Evolutionary conservation across 2,329 filamentous ascomycete species (phyloP).

Genomic region (Pseudocercospora fijiensis): DNA sequence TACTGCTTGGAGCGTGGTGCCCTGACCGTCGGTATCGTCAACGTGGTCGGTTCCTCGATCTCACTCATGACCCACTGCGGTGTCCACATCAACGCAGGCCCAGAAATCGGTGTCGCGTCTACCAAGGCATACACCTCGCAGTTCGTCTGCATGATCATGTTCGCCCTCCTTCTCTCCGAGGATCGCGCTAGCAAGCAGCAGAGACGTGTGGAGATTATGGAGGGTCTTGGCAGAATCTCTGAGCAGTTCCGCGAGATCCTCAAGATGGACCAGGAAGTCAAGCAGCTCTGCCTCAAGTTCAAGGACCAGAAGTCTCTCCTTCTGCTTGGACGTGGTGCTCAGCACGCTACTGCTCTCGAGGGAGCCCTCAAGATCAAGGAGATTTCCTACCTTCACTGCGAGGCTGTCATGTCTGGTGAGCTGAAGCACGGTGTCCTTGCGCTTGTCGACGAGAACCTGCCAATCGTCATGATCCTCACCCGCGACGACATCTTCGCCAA

Average conservation of each 20-base stretch:
- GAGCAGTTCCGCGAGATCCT: slow-evolving; percentile 90
- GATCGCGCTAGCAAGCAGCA: slow-evolving; percentile 92
- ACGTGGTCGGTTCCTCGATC: slow-evolving; percentile 97
- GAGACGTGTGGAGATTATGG: slow-evolving; percentile 93
- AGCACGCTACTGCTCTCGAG: slow-evolving; percentile 95
- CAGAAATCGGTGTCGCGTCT: slow-evolving; percentile 97
- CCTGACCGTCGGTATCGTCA: slow-evolving; percentile 95
- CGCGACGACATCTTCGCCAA: slow-evolving; percentile 95
- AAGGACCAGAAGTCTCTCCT: slow-evolving; percentile 96
- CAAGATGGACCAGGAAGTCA: slow-evolving; percentile 88
- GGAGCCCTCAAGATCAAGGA: slow-evolving; percentile 99
- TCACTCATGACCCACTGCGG: slow-evolving; percentile 98
- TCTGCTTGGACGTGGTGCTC: slow-evolving; percentile 88
- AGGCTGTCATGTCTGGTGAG: slow-evolving; percentile 99
- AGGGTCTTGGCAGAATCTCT: slow-evolving; percentile 82
- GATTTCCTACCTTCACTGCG: slow-evolving; percentile 98
- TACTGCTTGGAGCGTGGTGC: slow-evolving; percentile 98
- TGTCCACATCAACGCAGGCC: slow-evolving; percentile 99
- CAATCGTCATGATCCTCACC: slow-evolving; percentile 99
- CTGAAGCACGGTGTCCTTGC: slow-evolving; percentile 98
- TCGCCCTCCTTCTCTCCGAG: slow-evolving; percentile 91
- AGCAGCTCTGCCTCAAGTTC: slow-evolving; percentile 89
- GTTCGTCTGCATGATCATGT: slow-evolving; percentile 99
- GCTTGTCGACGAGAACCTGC: slow-evolving; percentile 94
- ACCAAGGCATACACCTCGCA: slow-evolving; percentile 99